phyloP scores from a whole-genome alignment of 768 basidiomycete genomes.

The Krasilnikovozyma curviuscula region DNA sequence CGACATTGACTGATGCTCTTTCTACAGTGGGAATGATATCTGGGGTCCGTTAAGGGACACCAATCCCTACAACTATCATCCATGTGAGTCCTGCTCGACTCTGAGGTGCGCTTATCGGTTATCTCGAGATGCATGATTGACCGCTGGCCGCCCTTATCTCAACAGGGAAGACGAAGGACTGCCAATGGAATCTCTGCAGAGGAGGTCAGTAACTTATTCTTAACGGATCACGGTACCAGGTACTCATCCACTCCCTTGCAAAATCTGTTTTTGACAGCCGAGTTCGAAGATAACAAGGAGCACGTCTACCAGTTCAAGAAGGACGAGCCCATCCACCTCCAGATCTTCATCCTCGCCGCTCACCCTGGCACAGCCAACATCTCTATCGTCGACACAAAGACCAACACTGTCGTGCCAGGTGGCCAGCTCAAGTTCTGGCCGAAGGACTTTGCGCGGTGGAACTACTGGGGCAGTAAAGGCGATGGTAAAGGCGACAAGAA shows the following conservation, averaged over 20 bases:
- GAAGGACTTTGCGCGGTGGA: not conserved
- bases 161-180: too few species aligned
- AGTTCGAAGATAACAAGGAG: conserved; percentile 3
- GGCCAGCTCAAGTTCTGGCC: conserved; percentile 1
- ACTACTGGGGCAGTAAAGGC: not conserved
- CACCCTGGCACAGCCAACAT: conserved; percentile 6
- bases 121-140: not conserved
- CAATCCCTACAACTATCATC: too few species aligned
- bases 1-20: not conserved
- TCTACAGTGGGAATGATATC: not conserved
- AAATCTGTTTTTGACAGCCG: conserved; percentile 1
- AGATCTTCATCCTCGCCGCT: not conserved
- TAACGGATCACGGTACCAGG: not conserved
- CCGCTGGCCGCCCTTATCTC: not conserved
- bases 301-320: conserved; percentile 1
- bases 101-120: conserved; percentile 2
- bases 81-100: too few species aligned
- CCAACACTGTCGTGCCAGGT: conserved; percentile 1
- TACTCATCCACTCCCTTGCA: not conserved
- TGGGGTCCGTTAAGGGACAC: conserved; percentile 3
- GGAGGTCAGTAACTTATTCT: too few species aligned
- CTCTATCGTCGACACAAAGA: not conserved
- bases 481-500: not conserved
- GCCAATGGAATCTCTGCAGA: not conserved
- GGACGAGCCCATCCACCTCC: not conserved